Conservation (phyloP, 164 flowering plant genomes). For the Vitis rupestris region DNA sequence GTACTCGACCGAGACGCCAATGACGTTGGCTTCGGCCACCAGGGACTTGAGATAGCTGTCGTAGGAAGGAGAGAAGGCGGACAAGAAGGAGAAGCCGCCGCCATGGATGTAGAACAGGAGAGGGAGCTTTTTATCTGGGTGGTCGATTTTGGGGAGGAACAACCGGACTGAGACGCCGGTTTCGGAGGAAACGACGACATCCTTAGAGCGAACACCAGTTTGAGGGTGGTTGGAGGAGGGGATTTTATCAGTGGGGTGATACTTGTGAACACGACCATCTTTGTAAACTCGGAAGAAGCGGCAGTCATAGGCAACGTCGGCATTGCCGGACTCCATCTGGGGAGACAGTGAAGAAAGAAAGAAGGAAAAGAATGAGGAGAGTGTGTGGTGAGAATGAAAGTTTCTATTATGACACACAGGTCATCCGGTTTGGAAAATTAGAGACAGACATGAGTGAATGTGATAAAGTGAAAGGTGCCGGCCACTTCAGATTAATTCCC, state of each 20-base stretch:
- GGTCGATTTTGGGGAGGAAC: constrained; percentile 23
- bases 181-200: constrained; percentile 26
- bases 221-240: constrained; percentile 23
- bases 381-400: too few species aligned
- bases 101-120: constrained; percentile 46
- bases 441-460: too few species aligned
- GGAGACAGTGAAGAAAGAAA: not conserved
- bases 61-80: constrained; percentile 21
- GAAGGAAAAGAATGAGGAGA: too few species aligned
- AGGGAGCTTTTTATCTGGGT: constrained; percentile 27
- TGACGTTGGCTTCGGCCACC: constrained; percentile 22
- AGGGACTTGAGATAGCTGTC: constrained; percentile 19
- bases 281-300: constrained; percentile 15
- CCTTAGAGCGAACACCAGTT: constrained; percentile 30
- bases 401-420: too few species aligned
- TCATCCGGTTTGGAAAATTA: too few species aligned
- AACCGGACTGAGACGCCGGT: constrained; percentile 28
- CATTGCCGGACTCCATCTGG: too few species aligned
- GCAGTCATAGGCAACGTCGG: too few species aligned
- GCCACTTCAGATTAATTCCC: too few species aligned
- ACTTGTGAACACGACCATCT: constrained; percentile 28
- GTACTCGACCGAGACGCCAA: constrained; percentile 41
- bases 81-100: constrained; percentile 36
- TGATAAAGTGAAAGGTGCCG: too few species aligned
- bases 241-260: not conserved